phyloP scores from a whole-genome alignment of 1,139 yeast genomes.

The Candida tropicalis region DNA sequence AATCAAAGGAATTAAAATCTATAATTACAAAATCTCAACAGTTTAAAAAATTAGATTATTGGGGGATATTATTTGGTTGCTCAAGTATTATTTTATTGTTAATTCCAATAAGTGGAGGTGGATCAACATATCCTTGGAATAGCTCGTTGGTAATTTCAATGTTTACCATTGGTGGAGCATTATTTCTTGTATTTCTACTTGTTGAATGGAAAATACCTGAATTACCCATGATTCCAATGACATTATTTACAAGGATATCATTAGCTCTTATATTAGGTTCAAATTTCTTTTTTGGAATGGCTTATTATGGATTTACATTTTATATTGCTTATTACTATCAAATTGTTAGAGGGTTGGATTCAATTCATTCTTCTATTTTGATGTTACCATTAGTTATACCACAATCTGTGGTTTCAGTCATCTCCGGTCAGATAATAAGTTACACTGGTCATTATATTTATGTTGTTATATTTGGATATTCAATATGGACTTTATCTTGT shows the following conservation, averaged over 20 bases:
- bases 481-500: slow-evolving; percentile 43
- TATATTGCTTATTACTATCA: slow-evolving; percentile 53
- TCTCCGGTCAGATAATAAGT: slow-evolving; percentile 46
- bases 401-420: slow-evolving; percentile 34
- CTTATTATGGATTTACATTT: slow-evolving; percentile 47
- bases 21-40: slow-evolving; percentile 32
- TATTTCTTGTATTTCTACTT: slow-evolving; percentile 37
- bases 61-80: slow-evolving; percentile 50
- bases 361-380: slow-evolving; percentile 37
- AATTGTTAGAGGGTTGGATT: slow-evolving; percentile 41
- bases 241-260: slow-evolving; percentile 38
- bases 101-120: slow-evolving; percentile 58
- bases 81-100: slow-evolving; percentile 46
- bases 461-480: slow-evolving; percentile 44
- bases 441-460: slow-evolving; percentile 41
- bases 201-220: slow-evolving; percentile 48
- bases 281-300: slow-evolving; percentile 51
- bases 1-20: slow-evolving; percentile 22
- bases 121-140: slow-evolving; percentile 52
- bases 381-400: slow-evolving; percentile 41
- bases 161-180: slow-evolving; percentile 46
- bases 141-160: slow-evolving; percentile 48
- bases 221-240: slow-evolving; percentile 57
- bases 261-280: slow-evolving; percentile 41
- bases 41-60: slow-evolving; percentile 47